A percentile compares a stretch with the other conserved stretches of the same genome.
Evolutionary conservation across 2,329 filamentous ascomycete genomes (phyloP).

Genomic region (Colletotrichum tamarilloi): DNA sequence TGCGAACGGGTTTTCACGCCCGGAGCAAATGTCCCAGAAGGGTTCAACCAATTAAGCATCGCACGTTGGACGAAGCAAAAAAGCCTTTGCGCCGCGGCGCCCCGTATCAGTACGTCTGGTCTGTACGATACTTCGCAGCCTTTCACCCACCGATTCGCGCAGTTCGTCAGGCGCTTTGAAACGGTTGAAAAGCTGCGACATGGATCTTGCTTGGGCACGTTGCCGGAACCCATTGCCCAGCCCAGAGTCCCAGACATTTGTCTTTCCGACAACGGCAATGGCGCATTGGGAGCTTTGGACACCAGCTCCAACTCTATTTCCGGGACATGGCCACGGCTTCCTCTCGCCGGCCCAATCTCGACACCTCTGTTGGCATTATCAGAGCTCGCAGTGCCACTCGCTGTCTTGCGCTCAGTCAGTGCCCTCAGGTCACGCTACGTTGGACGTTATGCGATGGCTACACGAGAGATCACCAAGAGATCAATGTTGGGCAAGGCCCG

Average conservation of each 20-base stretch:
- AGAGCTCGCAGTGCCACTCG: neutral
- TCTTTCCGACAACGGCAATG: constrained; percentile 11
- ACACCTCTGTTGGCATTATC: neutral
- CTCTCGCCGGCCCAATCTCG: no score
- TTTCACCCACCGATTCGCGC: neutral
- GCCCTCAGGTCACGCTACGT: constrained; percentile 13
- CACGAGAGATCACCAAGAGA: neutral
- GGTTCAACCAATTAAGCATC: neutral
- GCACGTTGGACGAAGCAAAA: constrained; percentile 1
- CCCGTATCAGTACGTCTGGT: neutral
- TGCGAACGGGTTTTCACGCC: neutral
- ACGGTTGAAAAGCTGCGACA: constrained; percentile 28
- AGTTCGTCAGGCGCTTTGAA: constrained; percentile 13
- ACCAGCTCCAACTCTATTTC: constrained; percentile 34
- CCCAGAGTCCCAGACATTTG: constrained; percentile 1
- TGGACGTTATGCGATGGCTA: constrained; percentile 16
- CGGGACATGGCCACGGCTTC: neutral
- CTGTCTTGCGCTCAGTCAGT: constrained; percentile 11
- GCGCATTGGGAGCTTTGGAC: constrained; percentile 31
- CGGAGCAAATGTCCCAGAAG: neutral
- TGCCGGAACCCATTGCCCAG: neutral
- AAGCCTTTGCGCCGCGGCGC: constrained; percentile 8
- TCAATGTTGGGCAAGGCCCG: neutral
- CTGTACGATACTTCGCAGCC: neutral
- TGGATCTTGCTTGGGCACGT: constrained; percentile 18